Conservation (phyloP, 2,329 filamentous ascomycete genomes). For the Colletotrichum siamense region DNA sequence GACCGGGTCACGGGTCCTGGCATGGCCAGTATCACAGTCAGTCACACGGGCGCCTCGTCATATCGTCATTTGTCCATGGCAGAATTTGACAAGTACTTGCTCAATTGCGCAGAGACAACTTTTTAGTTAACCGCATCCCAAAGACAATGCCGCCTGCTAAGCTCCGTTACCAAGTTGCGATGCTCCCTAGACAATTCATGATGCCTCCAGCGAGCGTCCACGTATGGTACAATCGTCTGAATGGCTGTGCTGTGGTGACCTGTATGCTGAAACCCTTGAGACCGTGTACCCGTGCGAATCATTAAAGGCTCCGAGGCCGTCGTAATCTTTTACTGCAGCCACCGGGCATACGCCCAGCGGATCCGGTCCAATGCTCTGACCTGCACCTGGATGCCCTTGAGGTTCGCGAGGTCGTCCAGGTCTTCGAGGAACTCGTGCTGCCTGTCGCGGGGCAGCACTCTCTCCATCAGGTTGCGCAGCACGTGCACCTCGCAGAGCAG, state of each 20-base stretch:
- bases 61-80: not conserved
- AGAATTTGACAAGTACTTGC: not conserved
- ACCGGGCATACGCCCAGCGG: slow-evolving; percentile 87
- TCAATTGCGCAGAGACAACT: slow-evolving; percentile 5
- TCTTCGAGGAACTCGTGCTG: slow-evolving; percentile 89
- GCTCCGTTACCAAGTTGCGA: slow-evolving; percentile 15
- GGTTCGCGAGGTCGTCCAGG: slow-evolving; percentile 82
- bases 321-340: slow-evolving; percentile 51
- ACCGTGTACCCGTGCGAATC: slow-evolving; percentile 18
- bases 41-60: not conserved
- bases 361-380: slow-evolving; percentile 81
- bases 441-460: slow-evolving; percentile 74
- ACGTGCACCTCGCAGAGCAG: slow-evolving; percentile 90
- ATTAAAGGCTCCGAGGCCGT: slow-evolving; percentile 1
- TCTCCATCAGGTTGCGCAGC: slow-evolving; percentile 71
- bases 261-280: slow-evolving; percentile 17
- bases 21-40: not conserved
- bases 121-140: slow-evolving; percentile 9
- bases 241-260: slow-evolving; percentile 17
- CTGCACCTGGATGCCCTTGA: slow-evolving; percentile 80
- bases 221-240: slow-evolving; percentile 1
- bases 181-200: slow-evolving; percentile 20
- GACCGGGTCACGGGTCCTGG: not conserved
- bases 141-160: slow-evolving; percentile 22
- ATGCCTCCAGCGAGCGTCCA: slow-evolving; percentile 11